Evolutionary conservation across 306 rosid species (phyloP).

Genomic region (Cucurbita ficifolia): DNA sequence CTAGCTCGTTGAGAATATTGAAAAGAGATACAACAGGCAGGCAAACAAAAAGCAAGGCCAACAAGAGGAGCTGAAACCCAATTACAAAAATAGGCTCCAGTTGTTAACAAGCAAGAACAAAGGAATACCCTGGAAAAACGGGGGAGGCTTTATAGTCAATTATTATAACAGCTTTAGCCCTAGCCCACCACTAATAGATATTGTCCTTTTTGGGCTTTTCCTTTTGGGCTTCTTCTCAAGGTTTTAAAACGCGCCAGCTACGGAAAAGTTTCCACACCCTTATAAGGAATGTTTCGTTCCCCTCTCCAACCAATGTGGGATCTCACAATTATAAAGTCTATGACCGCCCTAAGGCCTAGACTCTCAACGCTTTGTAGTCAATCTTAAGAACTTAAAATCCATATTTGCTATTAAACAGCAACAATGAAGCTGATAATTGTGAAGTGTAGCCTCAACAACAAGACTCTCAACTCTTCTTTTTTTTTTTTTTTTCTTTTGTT

Average conservation of each 20-base stretch:
- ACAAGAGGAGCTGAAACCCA: neutral
- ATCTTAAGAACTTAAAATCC: neutral
- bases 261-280: too few species aligned
- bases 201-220: too few species aligned
- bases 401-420: neutral
- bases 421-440: neutral
- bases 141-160: neutral
- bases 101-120: neutral
- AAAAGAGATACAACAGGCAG: neutral
- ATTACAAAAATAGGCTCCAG: neutral
- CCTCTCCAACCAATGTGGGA: too few species aligned
- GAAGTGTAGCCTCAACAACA: too few species aligned
- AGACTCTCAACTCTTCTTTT: too few species aligned
- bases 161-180: neutral
- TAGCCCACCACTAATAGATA: too few species aligned
- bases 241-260: too few species aligned
- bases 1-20: neutral
- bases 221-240: too few species aligned
- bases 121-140: neutral
- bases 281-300: too few species aligned
- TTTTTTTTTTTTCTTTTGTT: neutral
- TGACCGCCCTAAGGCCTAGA: neutral
- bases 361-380: neutral
- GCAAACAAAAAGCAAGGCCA: neutral
- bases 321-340: neutral